These are phyloP conservation scores for Melaleuca alternifolia DNA, from an alignment of 345 rosid species.

Conservation along the genomic window DNA sequence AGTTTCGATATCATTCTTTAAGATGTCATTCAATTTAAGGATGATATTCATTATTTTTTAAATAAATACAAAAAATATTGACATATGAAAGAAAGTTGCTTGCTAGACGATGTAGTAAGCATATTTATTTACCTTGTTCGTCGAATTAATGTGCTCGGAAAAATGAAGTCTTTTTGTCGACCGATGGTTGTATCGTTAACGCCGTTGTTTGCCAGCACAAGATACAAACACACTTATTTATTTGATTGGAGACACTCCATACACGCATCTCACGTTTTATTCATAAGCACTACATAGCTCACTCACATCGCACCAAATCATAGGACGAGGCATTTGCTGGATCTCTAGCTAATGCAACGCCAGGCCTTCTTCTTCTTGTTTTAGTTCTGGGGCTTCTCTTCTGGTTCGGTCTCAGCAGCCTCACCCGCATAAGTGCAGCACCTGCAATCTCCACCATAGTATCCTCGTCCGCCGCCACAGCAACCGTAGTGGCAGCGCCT, in stretches of 20 bases:
- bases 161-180: background rate
- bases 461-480: background rate
- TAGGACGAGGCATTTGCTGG: background rate
- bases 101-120: background rate
- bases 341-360: background rate
- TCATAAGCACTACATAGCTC: background rate
- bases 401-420: background rate
- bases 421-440: background rate
- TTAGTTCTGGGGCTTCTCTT: background rate
- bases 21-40: background rate
- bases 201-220: background rate
- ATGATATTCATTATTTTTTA: background rate
- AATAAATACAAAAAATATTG: background rate
- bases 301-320: background rate
- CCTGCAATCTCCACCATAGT: background rate
- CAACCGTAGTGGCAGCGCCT: background rate
- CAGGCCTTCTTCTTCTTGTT: background rate
- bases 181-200: background rate
- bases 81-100: background rate
- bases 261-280: background rate
- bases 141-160: background rate
- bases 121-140: background rate
- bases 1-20: background rate
- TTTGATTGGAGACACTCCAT: background rate
- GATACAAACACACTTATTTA: background rate